Evolutionary conservation across 2,329 filamentous ascomycete species (phyloP).

Genomic region (Xylariaceae sp.): DNA sequence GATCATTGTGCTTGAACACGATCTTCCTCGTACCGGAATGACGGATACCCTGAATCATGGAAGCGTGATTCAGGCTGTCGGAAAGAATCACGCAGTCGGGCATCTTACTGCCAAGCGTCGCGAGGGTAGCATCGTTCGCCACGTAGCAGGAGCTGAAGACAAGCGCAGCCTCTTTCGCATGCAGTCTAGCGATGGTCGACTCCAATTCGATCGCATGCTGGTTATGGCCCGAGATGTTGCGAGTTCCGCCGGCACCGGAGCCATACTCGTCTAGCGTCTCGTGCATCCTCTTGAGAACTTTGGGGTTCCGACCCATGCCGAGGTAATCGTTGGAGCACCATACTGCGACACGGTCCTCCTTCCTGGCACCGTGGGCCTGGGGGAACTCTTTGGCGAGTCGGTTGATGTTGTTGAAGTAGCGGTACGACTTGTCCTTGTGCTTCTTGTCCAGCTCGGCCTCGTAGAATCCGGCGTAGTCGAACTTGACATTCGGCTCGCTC

Average conservation of each 20-base stretch:
- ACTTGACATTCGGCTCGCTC: constrained; percentile 47
- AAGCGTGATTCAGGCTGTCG: constrained; percentile 94
- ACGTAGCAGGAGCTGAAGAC: constrained; percentile 99
- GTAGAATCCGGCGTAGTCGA: constrained; percentile 91
- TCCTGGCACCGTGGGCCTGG: constrained; percentile 79
- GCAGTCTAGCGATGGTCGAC: constrained; percentile 74
- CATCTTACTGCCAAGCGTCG: constrained; percentile 93
- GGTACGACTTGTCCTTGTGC: constrained; percentile 99
- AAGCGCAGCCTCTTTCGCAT: constrained; percentile 84
- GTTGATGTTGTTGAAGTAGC: constrained; percentile 99
- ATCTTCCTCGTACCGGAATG: constrained; percentile 96
- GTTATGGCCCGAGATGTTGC: constrained; percentile 98
- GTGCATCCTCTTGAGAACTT: constrained; percentile 89
- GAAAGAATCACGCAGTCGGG: constrained; percentile 97
- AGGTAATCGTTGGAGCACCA: constrained; percentile 99
- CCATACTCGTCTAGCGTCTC: constrained; percentile 91
- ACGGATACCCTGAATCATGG: constrained; percentile 98
- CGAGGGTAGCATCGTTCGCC: constrained; percentile 93
- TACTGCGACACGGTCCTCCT: constrained; percentile 84
- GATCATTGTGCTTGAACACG: constrained; percentile 97
- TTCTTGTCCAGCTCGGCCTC: constrained; percentile 89
- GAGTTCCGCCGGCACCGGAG: constrained; percentile 87
- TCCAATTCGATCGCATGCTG: constrained; percentile 86
- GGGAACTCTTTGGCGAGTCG: constrained; percentile 94
- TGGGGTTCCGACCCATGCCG: constrained; percentile 88